phyloP scores from a whole-genome alignment of 371 early-diverging fungal genomes.

The Actinomucor elegans region DNA sequence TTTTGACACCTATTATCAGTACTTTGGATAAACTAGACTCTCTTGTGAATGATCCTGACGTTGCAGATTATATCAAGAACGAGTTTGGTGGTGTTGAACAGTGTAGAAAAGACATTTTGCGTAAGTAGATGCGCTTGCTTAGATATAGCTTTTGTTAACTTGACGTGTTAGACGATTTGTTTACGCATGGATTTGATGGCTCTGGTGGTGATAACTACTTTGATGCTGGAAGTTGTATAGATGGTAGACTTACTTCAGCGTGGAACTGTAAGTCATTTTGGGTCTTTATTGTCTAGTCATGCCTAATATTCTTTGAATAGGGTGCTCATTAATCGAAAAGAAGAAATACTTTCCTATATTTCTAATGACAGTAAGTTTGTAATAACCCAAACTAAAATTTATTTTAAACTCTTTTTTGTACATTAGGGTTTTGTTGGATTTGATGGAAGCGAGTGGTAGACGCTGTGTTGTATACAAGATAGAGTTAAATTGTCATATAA shows the following conservation, averaged over 20 bases:
- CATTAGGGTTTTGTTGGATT: conserved; percentile 78
- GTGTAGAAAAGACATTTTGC: conserved; percentile 72
- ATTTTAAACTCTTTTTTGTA: neutral
- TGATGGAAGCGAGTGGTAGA: conserved; percentile 66
- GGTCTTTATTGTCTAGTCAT: neutral
- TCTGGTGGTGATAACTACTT: conserved; percentile 94
- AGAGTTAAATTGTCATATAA: too few relatives aligned
- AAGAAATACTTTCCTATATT: conserved; percentile 92
- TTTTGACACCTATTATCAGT: conserved; percentile 83
- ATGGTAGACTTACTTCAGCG: conserved; percentile 91
- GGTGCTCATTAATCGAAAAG: conserved; percentile 93
- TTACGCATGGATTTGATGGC: conserved; percentile 94
- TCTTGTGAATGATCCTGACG: conserved; percentile 52
- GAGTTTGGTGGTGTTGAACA: conserved; percentile 68
- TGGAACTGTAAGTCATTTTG: conserved; percentile 77
- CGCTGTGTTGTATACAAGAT: too few relatives aligned
- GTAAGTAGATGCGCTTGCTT: conserved; percentile 19
- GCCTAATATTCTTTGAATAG: conserved; percentile 13
- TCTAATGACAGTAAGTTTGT: conserved; percentile 63
- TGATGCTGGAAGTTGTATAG: conserved; percentile 95
- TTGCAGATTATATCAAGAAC: conserved; percentile 65
- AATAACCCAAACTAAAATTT: too few relatives aligned
- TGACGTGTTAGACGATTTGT: conserved; percentile 74
- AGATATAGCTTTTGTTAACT: too few relatives aligned
- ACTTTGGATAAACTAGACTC: conserved; percentile 75